Evolutionary conservation across 2,329 filamentous ascomycete genomes (phyloP).

Genomic region (Emmonsiellopsis sp.): DNA sequence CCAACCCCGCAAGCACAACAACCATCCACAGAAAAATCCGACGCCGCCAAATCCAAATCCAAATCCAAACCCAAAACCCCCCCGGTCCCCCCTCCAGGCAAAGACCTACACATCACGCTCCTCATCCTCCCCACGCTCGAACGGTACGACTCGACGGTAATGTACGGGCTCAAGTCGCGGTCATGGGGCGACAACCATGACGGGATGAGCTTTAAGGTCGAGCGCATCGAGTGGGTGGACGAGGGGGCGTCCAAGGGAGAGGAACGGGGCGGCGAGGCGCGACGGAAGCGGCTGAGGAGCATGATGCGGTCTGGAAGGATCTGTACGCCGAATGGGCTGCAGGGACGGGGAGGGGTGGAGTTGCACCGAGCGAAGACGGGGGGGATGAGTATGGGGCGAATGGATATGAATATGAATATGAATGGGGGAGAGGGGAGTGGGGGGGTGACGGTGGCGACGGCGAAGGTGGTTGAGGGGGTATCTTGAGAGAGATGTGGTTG

Average conservation of each 20-base stretch:
- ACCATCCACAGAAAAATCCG: neutral
- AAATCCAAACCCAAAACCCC: conserved; percentile 23
- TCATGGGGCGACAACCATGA: conserved; percentile 71
- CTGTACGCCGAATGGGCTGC: conserved; percentile 28
- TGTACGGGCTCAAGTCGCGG: conserved; percentile 73
- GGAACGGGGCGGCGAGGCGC: conserved; percentile 37
- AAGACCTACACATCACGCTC: conserved; percentile 79
- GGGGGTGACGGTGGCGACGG: neutral
- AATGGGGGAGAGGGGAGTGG: conserved; percentile 12
- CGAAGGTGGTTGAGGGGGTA: conserved; percentile 22
- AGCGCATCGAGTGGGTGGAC: conserved; percentile 74
- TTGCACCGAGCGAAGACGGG: conserved; percentile 14
- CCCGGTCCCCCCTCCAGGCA: conserved; percentile 49
- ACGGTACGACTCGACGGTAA: conserved; percentile 63
- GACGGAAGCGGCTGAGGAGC: conserved; percentile 40
- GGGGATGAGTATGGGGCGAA: conserved; percentile 14
- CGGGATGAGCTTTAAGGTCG: conserved; percentile 80
- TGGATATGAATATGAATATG: neutral
- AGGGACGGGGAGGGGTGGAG: conserved; percentile 7
- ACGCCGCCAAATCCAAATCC: neutral
- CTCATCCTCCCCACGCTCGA: conserved; percentile 71
- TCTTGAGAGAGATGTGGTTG: conserved; percentile 14
- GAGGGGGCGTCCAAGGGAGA: conserved; percentile 47
- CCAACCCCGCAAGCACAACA: conserved; percentile 2
- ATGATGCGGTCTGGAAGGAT: conserved; percentile 34